Percentiles rank a stretch among this genome's conserved stretches.
Conservation (phyloP, 2,329 filamentous ascomycete species). For the Furcasterigmium furcatum region DNA sequence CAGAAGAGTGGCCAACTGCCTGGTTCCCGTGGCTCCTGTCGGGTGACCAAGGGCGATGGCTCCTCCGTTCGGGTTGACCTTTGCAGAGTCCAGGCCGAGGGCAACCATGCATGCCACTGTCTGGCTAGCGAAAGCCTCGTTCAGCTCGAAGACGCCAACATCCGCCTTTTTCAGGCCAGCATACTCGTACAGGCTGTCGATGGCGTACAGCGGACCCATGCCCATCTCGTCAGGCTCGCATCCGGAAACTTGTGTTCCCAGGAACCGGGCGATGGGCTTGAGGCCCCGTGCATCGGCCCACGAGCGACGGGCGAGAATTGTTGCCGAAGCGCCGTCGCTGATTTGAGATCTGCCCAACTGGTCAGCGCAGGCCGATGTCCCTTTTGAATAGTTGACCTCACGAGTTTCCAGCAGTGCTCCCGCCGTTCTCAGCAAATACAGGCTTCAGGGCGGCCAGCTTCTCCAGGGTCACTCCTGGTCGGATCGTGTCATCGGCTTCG, state of each 20-base stretch:
- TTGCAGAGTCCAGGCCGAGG: conserved; percentile 28
- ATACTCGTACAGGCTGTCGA: not conserved
- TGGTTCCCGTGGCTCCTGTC: not conserved
- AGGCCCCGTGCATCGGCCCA: conserved; percentile 59
- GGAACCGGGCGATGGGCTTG: conserved; percentile 62
- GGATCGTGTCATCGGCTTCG: conserved; percentile 55
- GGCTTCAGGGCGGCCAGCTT: conserved; percentile 60
- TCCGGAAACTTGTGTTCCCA: conserved; percentile 59
- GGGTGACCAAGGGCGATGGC: conserved; percentile 1
- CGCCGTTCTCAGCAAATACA: conserved; percentile 57
- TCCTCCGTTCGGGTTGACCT: conserved; percentile 4
- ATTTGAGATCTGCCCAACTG: conserved; percentile 42
- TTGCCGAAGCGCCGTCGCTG: conserved; percentile 61
- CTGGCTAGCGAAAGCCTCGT: conserved; percentile 2
- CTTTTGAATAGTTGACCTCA: not conserved
- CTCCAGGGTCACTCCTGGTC: conserved; percentile 54
- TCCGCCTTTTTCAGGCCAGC: not conserved
- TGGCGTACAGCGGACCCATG: not conserved
- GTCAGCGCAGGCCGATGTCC: not conserved
- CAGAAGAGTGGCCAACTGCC: not conserved
- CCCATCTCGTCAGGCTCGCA: conserved; percentile 68
- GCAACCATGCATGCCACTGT: not conserved
- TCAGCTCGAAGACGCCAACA: not conserved
- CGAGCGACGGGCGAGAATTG: conserved; percentile 60
- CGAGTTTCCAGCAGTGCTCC: conserved; percentile 60